These are phyloP conservation scores for Trypanosoma theileri DNA, from an alignment of 208 protist species.

Conservation along the genomic window DNA sequence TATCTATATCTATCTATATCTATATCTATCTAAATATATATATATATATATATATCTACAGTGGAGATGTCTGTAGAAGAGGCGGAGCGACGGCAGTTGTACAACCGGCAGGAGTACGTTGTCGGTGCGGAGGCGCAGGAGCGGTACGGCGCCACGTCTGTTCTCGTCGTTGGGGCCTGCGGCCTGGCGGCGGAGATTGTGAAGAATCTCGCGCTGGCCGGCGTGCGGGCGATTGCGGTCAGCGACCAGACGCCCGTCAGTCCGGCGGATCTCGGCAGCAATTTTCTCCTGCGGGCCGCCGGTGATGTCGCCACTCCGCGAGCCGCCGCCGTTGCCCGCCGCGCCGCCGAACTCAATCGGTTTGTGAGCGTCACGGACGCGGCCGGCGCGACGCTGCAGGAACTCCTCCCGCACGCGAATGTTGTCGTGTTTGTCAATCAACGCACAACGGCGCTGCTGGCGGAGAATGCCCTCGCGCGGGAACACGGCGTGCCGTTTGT, in stretches of 20 bases:
- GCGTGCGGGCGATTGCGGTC: conserved; percentile 70
- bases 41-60: conserved; percentile 18
- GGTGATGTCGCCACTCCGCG: conserved; percentile 65
- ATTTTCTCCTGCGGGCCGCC: conserved; percentile 70
- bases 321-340: conserved; percentile 44
- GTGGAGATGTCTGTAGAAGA: conserved; percentile 32
- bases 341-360: conserved; percentile 87
- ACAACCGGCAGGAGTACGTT: conserved; percentile 93
- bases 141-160: conserved; percentile 76
- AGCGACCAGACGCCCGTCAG: conserved; percentile 46
- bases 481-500: conserved; percentile 72
- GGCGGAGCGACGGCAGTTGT: conserved; percentile 74
- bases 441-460: conserved; percentile 50
- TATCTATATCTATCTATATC: no score
- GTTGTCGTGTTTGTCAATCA: conserved; percentile 83
- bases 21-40: conserved; percentile 11
- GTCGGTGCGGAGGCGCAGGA: conserved; percentile 88
- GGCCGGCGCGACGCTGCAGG: conserved; percentile 9
- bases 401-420: conserved; percentile 43
- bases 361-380: conserved; percentile 74
- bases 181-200: conserved; percentile 89
- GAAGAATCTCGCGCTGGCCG: conserved; percentile 89
- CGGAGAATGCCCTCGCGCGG: conserved; percentile 60
- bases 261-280: conserved; percentile 69
- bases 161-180: conserved; percentile 83